Base-by-base conservation (phyloP, 257 asterid genomes). In the Scutellaria galericulata region DNA sequence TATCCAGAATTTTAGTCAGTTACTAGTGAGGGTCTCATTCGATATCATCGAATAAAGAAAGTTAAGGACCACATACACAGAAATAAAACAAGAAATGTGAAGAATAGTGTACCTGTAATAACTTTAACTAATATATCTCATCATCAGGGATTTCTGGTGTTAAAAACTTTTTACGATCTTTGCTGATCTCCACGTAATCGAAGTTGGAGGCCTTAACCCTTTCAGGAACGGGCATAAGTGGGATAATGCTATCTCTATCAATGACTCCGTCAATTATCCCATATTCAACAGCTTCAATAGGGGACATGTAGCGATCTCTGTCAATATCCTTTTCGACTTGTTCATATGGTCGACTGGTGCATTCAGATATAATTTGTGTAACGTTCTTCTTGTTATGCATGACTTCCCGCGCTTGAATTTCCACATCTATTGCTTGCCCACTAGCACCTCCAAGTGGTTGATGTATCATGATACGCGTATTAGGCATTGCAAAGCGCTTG, bases 361-460 rank as follows among this genome's bases (percentile, higher is more conserved):
- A 88, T 3, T 78, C 89, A 22, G 99, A 83, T 64, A 89, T 76
- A 31, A 91, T 83, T 68, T 80, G 73, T 11, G 85, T 86, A 45
- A 94, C 86, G 75, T 91, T 94, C 22, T 74, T 81, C 85, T 91
- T 94, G 86, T 79, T 94, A 53, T 89, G 88, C 90, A 86, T 89
- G 61, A 94, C 85, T 84, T 91, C 99, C 61, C 81, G 77, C 5
- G 99, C 97, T 81, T 94, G 98, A 81, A 91, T 90, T 79, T 91
- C 97, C 62, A 91, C 98, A 68, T 91, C 97, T 70, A 87, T 77
- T 8, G 89, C 99, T 75, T 87, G 90, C 50, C 99, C 99, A 50
- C 99, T 88, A 41, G 93, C 90, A 68, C 98, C 96, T 8, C 97
- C 98, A 46, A 93, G 90, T 9, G 98, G 98, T 76, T 93, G 96